Evolutionary conservation across 73 alveolate genomes (phyloP), one percentile per base, ranked within the genome.

Genomic region (Paramecium tetraurelia): DNA sequence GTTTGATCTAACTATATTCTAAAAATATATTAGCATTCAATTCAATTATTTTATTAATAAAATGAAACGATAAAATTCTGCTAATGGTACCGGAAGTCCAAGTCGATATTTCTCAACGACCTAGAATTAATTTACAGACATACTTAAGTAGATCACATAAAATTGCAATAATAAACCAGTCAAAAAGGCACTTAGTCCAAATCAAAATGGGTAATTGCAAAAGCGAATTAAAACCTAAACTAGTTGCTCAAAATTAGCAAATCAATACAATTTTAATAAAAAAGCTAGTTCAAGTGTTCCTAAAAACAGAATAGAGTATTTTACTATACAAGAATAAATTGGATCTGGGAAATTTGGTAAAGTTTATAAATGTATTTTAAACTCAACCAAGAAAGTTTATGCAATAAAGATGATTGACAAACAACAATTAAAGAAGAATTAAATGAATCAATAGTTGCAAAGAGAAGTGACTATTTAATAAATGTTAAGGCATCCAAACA

Each of bases 401-500:
- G 93, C 93, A 18, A 85, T 85, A 11, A 85, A 85, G 44, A 85
- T 69, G 86, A 85, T 85, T 12, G 59, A 85, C 40, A 85, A 85
- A 85, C 3, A 57, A 11, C 20, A 57, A 36, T 22, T 85, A 58
- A 38, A 85, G 87, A 38, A 85, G 27, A 35, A 14, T 35, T 24
- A 85, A 50, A 40, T 59, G 70, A 29, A 20, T n/a, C 75, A 58
- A 59, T 40, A 85, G 36, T 40, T 85, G 43, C 14, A 59, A 58
- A 48, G 86, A 41, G 93, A 85, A 85, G 59, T 85, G 46, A 11
- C 44, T 35, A 85, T 69, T 27, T 58, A 59, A 57, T 38, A 20
- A 48, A 58, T 24, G 38, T 16, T 69, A 18, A 69, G 95, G 70
- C 99, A 97, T 72, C 99, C 99, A 16, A 97, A 97, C 70, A 97